Percentiles rank a stretch among this genome's conserved stretches.
These are phyloP conservation scores for Pyrenophora teres DNA, from an alignment of 2,329 filamentous ascomycete species.

Conservation along the genomic window DNA sequence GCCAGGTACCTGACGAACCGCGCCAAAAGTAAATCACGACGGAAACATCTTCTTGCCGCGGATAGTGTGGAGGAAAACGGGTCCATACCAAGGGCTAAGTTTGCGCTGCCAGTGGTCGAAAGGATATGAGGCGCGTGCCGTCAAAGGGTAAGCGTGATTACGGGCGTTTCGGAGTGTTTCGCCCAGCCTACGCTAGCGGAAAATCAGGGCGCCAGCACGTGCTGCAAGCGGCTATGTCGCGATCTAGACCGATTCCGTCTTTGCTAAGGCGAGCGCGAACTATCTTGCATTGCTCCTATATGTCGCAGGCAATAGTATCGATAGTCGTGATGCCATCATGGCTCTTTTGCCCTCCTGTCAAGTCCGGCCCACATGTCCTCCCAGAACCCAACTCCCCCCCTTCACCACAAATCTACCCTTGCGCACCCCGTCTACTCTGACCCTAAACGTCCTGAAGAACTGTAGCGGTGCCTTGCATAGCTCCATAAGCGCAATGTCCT, in stretches of 20 bases:
- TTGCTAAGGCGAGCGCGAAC: background rate
- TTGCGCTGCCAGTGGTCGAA: constrained; percentile 22
- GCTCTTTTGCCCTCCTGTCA: constrained; percentile 13
- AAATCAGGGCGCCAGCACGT: constrained; percentile 19
- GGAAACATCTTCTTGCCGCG: constrained; percentile 22
- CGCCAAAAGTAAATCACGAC: constrained; percentile 19
- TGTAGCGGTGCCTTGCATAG: constrained; percentile 52
- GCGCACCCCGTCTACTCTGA: no score
- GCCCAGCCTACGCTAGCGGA: constrained; percentile 24
- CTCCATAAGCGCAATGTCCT: constrained; percentile 59
- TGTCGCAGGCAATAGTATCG: background rate
- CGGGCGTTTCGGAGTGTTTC: constrained; percentile 35
- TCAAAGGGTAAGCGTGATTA: constrained; percentile 26
- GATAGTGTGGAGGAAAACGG: constrained; percentile 16
- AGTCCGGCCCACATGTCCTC: constrained; percentile 50
- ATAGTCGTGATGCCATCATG: background rate
- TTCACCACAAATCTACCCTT: constrained; percentile 46
- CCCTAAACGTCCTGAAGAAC: constrained; percentile 50
- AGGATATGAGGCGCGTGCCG: constrained; percentile 17
- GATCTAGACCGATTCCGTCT: constrained; percentile 2
- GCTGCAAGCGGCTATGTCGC: constrained; percentile 3
- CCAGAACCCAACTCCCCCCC: constrained; percentile 50
- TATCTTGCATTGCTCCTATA: no score
- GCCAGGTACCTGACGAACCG: constrained; percentile 17
- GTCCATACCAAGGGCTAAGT: constrained; percentile 14